These are phyloP conservation scores for Trichoderma asperelloides DNA, from an alignment of 495 filamentous ascomycete species.

Conservation along the genomic window DNA sequence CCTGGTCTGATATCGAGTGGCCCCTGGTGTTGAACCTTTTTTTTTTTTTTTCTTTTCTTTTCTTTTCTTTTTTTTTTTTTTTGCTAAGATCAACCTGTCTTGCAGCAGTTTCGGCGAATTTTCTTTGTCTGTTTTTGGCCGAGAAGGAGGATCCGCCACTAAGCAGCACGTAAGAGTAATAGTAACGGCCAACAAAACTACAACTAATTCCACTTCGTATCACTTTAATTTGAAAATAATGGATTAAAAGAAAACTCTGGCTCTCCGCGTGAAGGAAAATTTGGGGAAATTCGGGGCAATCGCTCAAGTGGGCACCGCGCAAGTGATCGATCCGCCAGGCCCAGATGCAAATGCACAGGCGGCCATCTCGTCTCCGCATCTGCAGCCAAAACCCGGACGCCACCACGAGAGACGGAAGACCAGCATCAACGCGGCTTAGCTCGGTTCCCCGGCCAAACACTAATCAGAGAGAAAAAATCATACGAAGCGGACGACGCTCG, in stretches of 20 bases:
- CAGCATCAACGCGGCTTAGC: background rate
- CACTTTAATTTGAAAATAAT: background rate
- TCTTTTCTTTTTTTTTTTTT: no score
- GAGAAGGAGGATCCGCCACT: background rate
- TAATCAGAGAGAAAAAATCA: no score
- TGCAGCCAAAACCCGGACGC: background rate
- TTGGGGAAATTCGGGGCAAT: background rate
- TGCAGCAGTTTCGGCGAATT: no score
- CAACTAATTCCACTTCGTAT: no score
- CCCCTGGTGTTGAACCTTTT: background rate
- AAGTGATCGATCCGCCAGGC: background rate
- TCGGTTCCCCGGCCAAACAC: no score
- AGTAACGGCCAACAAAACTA: background rate
- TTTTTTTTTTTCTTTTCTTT: no score
- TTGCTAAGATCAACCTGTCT: no score
- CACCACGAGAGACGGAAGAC: background rate
- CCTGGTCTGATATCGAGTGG: background rate
- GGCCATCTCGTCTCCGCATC: background rate
- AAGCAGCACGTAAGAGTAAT: background rate
- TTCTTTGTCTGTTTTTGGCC: no score
- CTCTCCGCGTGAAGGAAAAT: constrained; percentile 1
- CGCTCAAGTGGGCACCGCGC: background rate
- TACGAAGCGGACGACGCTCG: background rate
- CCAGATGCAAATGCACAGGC: background rate
- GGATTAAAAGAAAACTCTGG: background rate